Base-by-base conservation (phyloP, 164 flowering plant genomes). In the Tinospora cordifolia region DNA sequence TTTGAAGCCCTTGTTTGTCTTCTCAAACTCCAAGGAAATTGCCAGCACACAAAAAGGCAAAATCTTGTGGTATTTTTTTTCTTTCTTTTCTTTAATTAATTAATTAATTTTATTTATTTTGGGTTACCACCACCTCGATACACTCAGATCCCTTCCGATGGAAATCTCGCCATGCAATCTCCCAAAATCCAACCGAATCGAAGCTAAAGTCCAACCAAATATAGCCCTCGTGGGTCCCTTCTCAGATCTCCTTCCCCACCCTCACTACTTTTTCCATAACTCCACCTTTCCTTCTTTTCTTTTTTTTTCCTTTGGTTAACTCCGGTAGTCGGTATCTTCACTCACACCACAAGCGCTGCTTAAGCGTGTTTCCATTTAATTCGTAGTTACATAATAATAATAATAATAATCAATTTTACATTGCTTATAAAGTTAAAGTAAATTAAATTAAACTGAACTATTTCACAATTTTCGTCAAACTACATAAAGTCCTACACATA, bases 181-280 rank as follows among this genome's bases (percentile, higher is more conserved):
- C 39, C 39, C 39, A 62, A 62, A 62, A 62, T 26, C 60, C 65
- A 30, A 62, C 39, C 65, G 36, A 62, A 62, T 62, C 39, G 40
- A 26, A 10, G 65, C 65, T 19, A 62, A 62, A 62, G 65, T 62
- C 65, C 65, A 62, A 62, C n/a, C 65, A 25, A 27, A 27, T 26
- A 19, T 26, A 8, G 38, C n/a, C 12, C 3, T 6, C 0, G 19
- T 26, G 65, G 65, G 39, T 6, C 19, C 65, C 65, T 12, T 39
- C 65, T 1, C 14, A 62, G 65, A 62, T 62, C 30, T 62, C 59
- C 59, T 54, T 30, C 60, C 10, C 21, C 26, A 26, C 27, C 13
- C 22, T 8, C 24, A 25, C 62, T 3, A 1, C 4, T 58, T 4
- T 30, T 30, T 30, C 36, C 25, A 3, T 2, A 58, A 30, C 39